Conservation (phyloP, 2,329 filamentous ascomycete species). For the Endoconidiophora laricicola region DNA sequence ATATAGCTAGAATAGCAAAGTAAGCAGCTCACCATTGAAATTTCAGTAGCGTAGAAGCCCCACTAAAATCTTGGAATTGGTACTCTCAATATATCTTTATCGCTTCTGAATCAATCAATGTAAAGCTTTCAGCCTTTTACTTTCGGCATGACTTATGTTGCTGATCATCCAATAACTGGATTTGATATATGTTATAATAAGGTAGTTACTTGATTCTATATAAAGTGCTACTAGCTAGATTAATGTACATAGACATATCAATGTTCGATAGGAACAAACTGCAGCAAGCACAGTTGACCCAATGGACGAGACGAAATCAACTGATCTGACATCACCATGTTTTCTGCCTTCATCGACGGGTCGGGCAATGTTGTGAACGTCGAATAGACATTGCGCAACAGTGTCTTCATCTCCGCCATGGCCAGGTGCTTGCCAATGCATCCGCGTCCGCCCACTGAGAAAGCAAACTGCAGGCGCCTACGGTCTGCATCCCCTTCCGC, state of each 20-base stretch:
- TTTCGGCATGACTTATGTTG: background rate
- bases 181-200: background rate
- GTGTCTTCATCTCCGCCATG: constrained; percentile 49
- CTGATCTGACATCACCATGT: constrained; percentile 51
- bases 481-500: constrained; percentile 56
- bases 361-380: constrained; percentile 39
- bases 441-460: constrained; percentile 46
- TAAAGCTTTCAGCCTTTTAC: background rate
- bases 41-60: no score
- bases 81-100: no score
- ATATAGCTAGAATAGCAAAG: no score
- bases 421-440: constrained; percentile 52
- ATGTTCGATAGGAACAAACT: constrained; percentile 24
- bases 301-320: constrained; percentile 48
- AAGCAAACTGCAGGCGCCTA: constrained; percentile 46
- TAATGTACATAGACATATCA: no score
- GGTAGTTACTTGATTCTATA: background rate
- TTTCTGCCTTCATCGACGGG: constrained; percentile 31
- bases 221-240: background rate
- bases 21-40: no score
- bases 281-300: constrained; percentile 41
- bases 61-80: no score
- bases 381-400: constrained; percentile 46
- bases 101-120: no score
- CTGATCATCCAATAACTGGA: background rate